Percentiles rank a stretch among this genome's conserved stretches.
phyloP scores from a whole-genome alignment of 129 eudicot genomes.

The Arctium lappa region DNA sequence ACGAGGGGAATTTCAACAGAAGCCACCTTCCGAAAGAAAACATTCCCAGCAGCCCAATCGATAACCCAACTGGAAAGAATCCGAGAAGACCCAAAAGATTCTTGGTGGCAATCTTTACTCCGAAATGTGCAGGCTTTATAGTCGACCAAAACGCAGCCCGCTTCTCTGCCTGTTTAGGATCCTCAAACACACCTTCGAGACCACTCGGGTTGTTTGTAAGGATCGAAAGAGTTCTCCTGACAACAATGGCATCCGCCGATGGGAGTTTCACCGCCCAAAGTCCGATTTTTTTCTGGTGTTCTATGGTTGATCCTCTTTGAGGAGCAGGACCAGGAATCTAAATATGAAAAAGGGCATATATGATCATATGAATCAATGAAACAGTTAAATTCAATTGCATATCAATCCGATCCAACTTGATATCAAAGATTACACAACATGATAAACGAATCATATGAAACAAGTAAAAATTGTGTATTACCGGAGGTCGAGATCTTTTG shows the following conservation, averaged over 20 bases:
- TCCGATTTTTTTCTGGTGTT: constrained; percentile 70
- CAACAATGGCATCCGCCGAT: constrained; percentile 84
- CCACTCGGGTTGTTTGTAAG: constrained; percentile 79
- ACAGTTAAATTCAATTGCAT: not conserved
- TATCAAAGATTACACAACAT: not conserved
- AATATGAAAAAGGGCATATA: not conserved
- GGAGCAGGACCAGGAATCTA: constrained; percentile 93
- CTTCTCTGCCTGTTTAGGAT: constrained; percentile 44
- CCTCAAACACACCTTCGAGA: constrained; percentile 72
- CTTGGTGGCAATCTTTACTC: constrained; percentile 75
- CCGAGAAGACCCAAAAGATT: constrained; percentile 54
- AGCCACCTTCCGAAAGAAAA: constrained; percentile 78
- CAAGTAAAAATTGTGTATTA: not conserved
- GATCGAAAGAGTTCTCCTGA: constrained; percentile 66
- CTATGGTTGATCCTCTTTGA: constrained; percentile 68
- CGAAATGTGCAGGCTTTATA: constrained; percentile 91
- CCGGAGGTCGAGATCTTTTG: constrained; percentile 58
- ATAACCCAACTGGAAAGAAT: constrained; percentile 51
- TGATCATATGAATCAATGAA: not conserved
- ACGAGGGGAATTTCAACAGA: constrained; percentile 69
- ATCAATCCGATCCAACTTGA: not conserved
- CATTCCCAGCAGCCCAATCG: constrained; percentile 63
- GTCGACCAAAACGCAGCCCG: constrained; percentile 78
- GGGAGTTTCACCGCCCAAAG: constrained; percentile 92
- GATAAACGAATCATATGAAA: not conserved